Conservation (phyloP, 2,329 filamentous ascomycete genomes). For the Cladosporium halotolerans region DNA sequence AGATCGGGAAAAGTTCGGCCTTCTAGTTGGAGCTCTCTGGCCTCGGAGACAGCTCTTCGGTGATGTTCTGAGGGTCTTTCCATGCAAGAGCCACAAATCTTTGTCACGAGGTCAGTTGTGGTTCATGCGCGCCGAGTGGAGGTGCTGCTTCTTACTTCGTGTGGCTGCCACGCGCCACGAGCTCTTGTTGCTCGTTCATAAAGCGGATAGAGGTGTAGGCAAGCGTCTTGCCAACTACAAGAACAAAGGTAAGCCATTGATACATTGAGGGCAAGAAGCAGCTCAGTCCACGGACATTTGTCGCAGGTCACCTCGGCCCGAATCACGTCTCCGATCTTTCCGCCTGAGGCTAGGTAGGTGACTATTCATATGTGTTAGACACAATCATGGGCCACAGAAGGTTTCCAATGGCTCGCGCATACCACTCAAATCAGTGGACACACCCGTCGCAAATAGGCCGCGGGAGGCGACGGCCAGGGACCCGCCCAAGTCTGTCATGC, state of each 20-base stretch:
- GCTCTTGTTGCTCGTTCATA: slow-evolving; percentile 51
- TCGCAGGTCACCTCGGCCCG: slow-evolving; percentile 55
- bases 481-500: slow-evolving; percentile 63
- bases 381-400: not conserved
- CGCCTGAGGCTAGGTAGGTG: slow-evolving; percentile 58
- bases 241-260: not conserved
- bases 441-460: slow-evolving; percentile 59
- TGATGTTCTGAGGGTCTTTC: slow-evolving; percentile 58
- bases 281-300: slow-evolving; percentile 46
- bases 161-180: slow-evolving; percentile 61
- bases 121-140: too few relatives aligned
- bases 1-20: not conserved
- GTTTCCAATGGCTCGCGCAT: slow-evolving; percentile 8
- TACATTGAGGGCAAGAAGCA: not conserved
- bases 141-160: slow-evolving; percentile 47
- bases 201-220: slow-evolving; percentile 60
- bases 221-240: slow-evolving; percentile 56
- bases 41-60: slow-evolving; percentile 48
- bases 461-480: slow-evolving; percentile 60
- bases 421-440: slow-evolving; percentile 61
- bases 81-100: slow-evolving; percentile 55
- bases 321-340: slow-evolving; percentile 52
- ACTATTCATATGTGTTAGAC: slow-evolving; percentile 34
- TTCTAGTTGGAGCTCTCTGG: slow-evolving; percentile 15
- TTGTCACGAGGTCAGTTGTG: not conserved